Conservation (phyloP, 257 asterid species). For the Ilex asprella region DNA sequence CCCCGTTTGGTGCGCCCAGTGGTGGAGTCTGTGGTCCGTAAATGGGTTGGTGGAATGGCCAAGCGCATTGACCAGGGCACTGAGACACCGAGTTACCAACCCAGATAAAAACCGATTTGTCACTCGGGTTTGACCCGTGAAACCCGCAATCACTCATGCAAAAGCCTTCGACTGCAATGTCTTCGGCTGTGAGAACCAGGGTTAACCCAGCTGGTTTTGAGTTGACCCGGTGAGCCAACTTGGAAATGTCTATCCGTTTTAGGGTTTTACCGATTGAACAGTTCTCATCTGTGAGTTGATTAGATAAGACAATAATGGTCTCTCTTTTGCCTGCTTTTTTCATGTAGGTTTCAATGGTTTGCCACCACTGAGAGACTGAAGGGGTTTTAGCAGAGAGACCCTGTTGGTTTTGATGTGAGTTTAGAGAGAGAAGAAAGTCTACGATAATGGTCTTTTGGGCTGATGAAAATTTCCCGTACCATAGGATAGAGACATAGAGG, state of each 20-base stretch:
- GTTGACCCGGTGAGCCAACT: conserved; percentile 21
- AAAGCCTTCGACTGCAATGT: conserved; percentile 26
- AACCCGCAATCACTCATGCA: conserved; percentile 28
- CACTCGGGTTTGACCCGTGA: conserved; percentile 10
- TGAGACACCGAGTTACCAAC: conserved; percentile 30
- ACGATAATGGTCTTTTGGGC: conserved; percentile 23
- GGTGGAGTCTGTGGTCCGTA: conserved; percentile 22
- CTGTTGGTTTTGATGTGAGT: neutral
- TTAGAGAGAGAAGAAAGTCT: conserved; percentile 19
- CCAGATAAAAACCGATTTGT: conserved; percentile 12
- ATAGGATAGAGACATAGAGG: conserved; percentile 12
- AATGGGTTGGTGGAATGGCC: conserved; percentile 10
- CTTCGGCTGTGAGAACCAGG: conserved; percentile 24
- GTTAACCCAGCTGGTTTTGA: conserved; percentile 12
- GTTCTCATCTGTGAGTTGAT: conserved; percentile 19
- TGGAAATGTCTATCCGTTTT: conserved; percentile 9
- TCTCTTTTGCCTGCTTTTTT: conserved; percentile 17
- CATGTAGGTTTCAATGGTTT: conserved; percentile 16
- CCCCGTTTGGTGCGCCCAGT: conserved; percentile 18
- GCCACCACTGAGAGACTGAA: conserved; percentile 27
- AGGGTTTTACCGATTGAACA: conserved; percentile 23
- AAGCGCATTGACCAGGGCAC: conserved; percentile 18
- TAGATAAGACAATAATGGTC: conserved; percentile 4
- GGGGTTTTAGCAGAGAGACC: conserved; percentile 2
- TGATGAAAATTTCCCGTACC: conserved; percentile 27